These are phyloP conservation scores for Aspergillus sp. DNA, from an alignment of 2,329 filamentous ascomycete genomes.

Conservation along the genomic window DNA sequence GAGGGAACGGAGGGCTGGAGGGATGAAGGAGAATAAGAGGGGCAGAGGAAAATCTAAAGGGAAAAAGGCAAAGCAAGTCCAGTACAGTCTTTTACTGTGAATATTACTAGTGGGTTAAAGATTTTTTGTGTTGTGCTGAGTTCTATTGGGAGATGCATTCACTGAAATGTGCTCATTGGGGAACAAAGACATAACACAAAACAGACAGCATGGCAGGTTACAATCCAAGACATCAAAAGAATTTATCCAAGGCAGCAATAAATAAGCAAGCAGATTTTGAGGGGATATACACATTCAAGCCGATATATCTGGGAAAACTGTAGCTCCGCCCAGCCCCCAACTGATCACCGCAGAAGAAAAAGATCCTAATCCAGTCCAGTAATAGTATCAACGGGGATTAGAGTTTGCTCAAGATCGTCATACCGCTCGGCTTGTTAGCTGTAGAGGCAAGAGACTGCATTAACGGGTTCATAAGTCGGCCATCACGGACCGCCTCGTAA, in stretches of 20 bases:
- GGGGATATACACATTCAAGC: background rate
- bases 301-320: background rate
- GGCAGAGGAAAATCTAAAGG: background rate
- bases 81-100: background rate
- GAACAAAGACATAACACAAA: background rate
- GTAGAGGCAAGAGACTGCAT: slow-evolving; percentile 4
- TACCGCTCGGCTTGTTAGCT: background rate
- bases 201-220: background rate
- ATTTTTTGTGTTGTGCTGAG: background rate
- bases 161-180: background rate
- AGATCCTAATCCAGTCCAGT: slow-evolving; percentile 2
- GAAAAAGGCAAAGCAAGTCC: background rate
- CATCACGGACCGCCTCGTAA: slow-evolving; percentile 16
- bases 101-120: background rate
- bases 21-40: background rate
- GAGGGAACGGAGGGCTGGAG: background rate
- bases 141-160: background rate
- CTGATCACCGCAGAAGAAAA: background rate
- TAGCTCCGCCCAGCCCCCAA: background rate
- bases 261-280: background rate
- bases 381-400: background rate
- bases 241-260: background rate
- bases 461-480: slow-evolving; percentile 8
- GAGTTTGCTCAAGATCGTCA: background rate
- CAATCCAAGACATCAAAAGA: background rate